These are phyloP conservation scores for Noccaea bulbosa DNA, from an alignment of 345 rosid species.

Conservation along the genomic window DNA sequence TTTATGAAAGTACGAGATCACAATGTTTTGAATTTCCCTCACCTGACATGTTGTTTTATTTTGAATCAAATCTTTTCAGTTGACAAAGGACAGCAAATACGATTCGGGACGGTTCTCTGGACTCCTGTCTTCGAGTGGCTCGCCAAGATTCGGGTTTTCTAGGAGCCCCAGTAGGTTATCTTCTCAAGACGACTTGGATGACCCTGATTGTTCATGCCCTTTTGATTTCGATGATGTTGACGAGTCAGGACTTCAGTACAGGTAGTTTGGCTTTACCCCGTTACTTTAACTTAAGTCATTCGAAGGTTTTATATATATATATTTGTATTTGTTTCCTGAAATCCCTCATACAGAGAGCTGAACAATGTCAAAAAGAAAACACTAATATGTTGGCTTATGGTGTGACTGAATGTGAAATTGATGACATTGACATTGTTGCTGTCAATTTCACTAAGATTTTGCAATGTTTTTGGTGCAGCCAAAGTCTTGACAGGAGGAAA, in stretches of 20 bases:
- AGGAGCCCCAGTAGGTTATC: constrained; percentile 87
- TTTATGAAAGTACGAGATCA: background rate
- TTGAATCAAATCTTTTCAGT: constrained; percentile 41
- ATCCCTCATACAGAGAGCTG: background rate
- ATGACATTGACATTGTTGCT: constrained; percentile 13
- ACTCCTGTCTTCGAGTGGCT: constrained; percentile 81
- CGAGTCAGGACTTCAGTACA: constrained; percentile 56
- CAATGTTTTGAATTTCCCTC: constrained; percentile 9
- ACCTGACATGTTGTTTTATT: constrained; percentile 25
- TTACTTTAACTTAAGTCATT: background rate
- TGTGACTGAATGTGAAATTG: background rate
- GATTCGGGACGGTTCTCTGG: constrained; percentile 92
- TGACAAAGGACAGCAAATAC: constrained; percentile 66
- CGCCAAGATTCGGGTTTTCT: constrained; percentile 80
- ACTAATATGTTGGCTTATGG: background rate
- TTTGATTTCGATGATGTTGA: constrained; percentile 90
- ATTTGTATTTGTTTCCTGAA: background rate
- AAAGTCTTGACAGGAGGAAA: constrained; percentile 52
- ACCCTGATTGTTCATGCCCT: constrained; percentile 85
- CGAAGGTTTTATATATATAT: background rate
- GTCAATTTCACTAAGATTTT: constrained; percentile 20
- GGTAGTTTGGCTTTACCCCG: constrained; percentile 47
- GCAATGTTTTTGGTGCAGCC: constrained; percentile 44
- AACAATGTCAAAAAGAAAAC: background rate
- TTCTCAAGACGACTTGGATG: constrained; percentile 77